These are phyloP conservation scores for Fusarium hainanense DNA, from an alignment of 2,329 filamentous ascomycete genomes.

Conservation along the genomic window DNA sequence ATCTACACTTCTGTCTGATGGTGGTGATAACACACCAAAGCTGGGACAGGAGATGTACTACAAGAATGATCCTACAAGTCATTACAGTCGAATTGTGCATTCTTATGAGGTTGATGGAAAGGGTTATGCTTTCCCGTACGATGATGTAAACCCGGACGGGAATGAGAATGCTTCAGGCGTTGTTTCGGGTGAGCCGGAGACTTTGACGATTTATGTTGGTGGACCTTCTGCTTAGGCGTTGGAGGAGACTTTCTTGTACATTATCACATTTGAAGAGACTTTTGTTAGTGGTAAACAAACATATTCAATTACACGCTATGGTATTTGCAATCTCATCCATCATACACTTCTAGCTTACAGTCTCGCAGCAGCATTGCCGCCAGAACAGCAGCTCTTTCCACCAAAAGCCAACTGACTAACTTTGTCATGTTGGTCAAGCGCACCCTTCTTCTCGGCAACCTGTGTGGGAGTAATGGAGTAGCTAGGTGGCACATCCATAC, in stretches of 20 bases:
- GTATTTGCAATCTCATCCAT: background rate
- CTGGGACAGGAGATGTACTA: slow-evolving; percentile 57
- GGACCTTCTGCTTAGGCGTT: slow-evolving; percentile 20
- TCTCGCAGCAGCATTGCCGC: slow-evolving; percentile 25
- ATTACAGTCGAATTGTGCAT: slow-evolving; percentile 72
- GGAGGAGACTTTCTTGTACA: background rate
- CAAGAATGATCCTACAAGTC: slow-evolving; percentile 57
- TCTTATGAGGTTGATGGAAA: slow-evolving; percentile 66
- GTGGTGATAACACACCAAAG: slow-evolving; percentile 60
- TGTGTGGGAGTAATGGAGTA: slow-evolving; percentile 48
- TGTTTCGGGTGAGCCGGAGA: slow-evolving; percentile 44
- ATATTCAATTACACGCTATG: slow-evolving; percentile 15
- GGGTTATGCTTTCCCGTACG: slow-evolving; percentile 75
- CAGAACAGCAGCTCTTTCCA: slow-evolving; percentile 35
- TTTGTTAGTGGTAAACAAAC: background rate
- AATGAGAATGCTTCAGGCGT: slow-evolving; percentile 61
- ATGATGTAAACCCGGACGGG: slow-evolving; percentile 71
- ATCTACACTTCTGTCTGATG: slow-evolving; percentile 58
- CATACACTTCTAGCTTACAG: background rate
- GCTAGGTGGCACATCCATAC: slow-evolving; percentile 79
- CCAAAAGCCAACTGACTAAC: slow-evolving; percentile 45
- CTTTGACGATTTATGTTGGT: slow-evolving; percentile 47
- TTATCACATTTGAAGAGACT: background rate
- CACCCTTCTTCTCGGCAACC: slow-evolving; percentile 39
- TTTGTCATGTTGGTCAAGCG: slow-evolving; percentile 37